These are phyloP conservation scores for Pseudozyma thailandica DNA, from an alignment of 1,284 basidiomycete species.

Conservation along the genomic window DNA sequence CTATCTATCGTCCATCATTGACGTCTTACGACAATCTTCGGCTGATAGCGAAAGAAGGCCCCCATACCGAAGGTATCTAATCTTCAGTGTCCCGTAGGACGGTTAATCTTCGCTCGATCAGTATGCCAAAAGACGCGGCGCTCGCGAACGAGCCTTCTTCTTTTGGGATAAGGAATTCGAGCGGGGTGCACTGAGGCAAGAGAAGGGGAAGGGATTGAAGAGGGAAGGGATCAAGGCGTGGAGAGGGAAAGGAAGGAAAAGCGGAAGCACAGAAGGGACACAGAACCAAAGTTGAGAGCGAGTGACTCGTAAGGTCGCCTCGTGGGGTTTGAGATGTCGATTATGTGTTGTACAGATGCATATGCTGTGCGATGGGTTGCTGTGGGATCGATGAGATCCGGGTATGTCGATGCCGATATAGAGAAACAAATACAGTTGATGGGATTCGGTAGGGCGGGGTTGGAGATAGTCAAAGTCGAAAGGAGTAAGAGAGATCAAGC, in stretches of 20 bases:
- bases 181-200: slow-evolving; percentile 19
- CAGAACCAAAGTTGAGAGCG: slow-evolving; percentile 4
- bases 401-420: slow-evolving; percentile 19
- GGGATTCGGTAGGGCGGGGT: neutral
- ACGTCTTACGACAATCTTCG: slow-evolving; percentile 32
- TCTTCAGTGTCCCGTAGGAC: slow-evolving; percentile 41
- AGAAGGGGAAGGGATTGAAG: neutral
- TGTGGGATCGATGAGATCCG: slow-evolving; percentile 7
- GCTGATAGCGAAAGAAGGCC: slow-evolving; percentile 59
- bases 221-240: neutral
- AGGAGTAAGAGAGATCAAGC: slow-evolving; percentile 2
- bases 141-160: slow-evolving; percentile 36
- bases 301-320: neutral
- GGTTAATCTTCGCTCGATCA: slow-evolving; percentile 53
- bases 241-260: neutral
- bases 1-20: slow-evolving; percentile 58
- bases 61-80: slow-evolving; percentile 50
- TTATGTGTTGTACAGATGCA: slow-evolving; percentile 26
- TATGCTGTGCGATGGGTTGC: slow-evolving; percentile 2
- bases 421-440: slow-evolving; percentile 4
- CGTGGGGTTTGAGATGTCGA: slow-evolving; percentile 18
- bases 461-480: neutral
- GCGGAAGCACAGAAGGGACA: slow-evolving; percentile 3
- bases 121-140: slow-evolving; percentile 52
- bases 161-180: slow-evolving; percentile 56